Evolutionary conservation across 805 yeast species (phyloP), one percentile per base, ranked within the genome.

Genomic region (Kregervanrija pseudodelftensis): DNA sequence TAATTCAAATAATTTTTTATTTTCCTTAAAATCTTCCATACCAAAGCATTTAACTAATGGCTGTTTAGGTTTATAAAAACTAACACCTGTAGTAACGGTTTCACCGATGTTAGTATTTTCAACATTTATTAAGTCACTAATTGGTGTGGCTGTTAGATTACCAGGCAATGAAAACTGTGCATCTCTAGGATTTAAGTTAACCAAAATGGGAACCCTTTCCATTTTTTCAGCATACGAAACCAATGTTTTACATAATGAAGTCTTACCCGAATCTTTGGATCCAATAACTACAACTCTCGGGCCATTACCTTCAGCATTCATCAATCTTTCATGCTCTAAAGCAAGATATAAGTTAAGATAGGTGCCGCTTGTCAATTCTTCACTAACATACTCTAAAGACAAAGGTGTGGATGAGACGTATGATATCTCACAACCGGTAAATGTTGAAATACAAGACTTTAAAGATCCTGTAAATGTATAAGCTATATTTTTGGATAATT

Each of bases 11-110:
- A 12, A 15, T 28, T 39, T 32, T 11, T 39, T 59, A 59, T 88
- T 88, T 11, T 78, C 81, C 1, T 64, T 52, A 11, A 77, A 70
- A 33, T 68, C 64, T 40, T 81, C 85, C 43, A 81, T 72, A 0
- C 98, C 99, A 63, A 71, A 88, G 55, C 75, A 80, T 55, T 84
- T 82, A 8, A 85, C 91, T n/a, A 84, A 61, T 0, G 98, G 97
- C 61, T 87, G 95, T 60, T 87, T 86, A n/a, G 86, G 85, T 60
- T 85, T 90, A 50, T 83, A 79, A 48, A 73, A 68, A 1, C 90
- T 79, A 1, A 85, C 79, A 37, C 95, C 93, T 10, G 86, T 80
- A 0, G 89, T 78, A 48, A 80, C 71, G 17, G 85, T 78, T 40
- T 87, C 86, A 49, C 95, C 96, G 69, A 95, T 84, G 15, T 77